Evolutionary conservation across 768 basidiomycete genomes (phyloP).

Genomic region (Xerocomus potaroensis): DNA sequence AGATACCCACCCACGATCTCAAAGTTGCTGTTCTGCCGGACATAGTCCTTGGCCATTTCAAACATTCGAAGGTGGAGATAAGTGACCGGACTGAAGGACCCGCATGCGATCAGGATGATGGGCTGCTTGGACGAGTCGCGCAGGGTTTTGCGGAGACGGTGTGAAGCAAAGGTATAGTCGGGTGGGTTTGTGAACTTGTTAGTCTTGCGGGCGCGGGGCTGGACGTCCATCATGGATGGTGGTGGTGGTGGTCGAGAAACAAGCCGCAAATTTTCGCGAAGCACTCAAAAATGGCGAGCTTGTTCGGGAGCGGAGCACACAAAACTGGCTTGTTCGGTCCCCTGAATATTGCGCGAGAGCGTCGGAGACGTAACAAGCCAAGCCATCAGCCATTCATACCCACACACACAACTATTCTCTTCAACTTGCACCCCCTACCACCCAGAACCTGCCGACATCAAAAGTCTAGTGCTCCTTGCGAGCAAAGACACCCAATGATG

Average conservation of each 20-base stretch:
- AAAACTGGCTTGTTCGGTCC: neutral
- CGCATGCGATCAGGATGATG: conserved; percentile 94
- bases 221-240: conserved; percentile 22
- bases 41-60: conserved; percentile 98
- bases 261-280: neutral
- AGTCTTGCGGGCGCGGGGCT: conserved; percentile 17
- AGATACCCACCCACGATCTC: conserved; percentile 96
- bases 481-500: conserved; percentile 4
- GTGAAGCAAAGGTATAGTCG: conserved; percentile 62
- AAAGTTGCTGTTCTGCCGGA: conserved; percentile 86
- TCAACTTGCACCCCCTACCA: no score
- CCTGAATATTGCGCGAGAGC: no score
- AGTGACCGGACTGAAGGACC: conserved; percentile 97
- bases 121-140: conserved; percentile 69
- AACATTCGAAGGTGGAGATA: conserved; percentile 99
- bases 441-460: no score
- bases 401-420: no score
- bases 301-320: conserved; percentile 7
- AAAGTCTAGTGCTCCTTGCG: no score
- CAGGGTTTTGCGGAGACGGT: conserved; percentile 56
- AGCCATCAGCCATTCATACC: conserved; percentile 13
- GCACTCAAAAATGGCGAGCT: neutral
- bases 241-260: conserved; percentile 6
- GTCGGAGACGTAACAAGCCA: no score
- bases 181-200: conserved; percentile 55